Base-by-base conservation (phyloP, 2,329 filamentous ascomycete species). In the Lachnellula occidentalis region DNA sequence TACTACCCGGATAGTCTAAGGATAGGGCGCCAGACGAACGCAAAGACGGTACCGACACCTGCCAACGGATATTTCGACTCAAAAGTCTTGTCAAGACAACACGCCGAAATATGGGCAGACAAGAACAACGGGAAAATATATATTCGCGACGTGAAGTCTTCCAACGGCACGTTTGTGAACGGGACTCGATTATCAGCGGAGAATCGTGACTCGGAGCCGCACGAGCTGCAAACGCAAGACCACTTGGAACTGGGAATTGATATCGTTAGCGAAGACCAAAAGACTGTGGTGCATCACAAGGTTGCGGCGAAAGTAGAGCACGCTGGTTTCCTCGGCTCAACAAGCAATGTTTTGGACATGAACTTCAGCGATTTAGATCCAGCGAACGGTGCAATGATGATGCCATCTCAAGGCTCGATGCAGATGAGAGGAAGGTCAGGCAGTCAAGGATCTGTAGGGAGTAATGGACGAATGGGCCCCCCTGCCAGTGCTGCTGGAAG, bases 101-200 rank as follows among this genome's bases (percentile, higher is more conserved):
- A 99, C 71, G 94, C 94, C 36, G 94, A 99, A 70, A 88, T 99
- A 37, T 97, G 91, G 84, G 91, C 94, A 14, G 86, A 89, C 51
- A 85, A 88, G 59, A 78, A 31, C 27, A 31, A 74, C 58, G 92
- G 92, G 51, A 95, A 96, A 69, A 87, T 99, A 43, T 97, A 86
- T 81, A 97, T 99, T 63, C 84, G 92, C 55, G 94, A 99, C 73
- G 88, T 99, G 64, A 99, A 97, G 73, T 97, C 94, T 0, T 99
- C 94, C 41, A 99, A 99, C 69, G 94, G 94, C 55, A 99, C 94
- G 1, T 99, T 99, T 71, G 92, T 99, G 63, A 99, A 99, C 66
- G 91, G 91, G 19, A 83, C 87, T 52, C 85, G 94, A 31, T 72
- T 99, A 56, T 97, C 94, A 2, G 89, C 85, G 51, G 94, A 99